phyloP scores from a whole-genome alignment of 2,329 filamentous ascomycete species.

The Allantophomopsis lycopodina region DNA sequence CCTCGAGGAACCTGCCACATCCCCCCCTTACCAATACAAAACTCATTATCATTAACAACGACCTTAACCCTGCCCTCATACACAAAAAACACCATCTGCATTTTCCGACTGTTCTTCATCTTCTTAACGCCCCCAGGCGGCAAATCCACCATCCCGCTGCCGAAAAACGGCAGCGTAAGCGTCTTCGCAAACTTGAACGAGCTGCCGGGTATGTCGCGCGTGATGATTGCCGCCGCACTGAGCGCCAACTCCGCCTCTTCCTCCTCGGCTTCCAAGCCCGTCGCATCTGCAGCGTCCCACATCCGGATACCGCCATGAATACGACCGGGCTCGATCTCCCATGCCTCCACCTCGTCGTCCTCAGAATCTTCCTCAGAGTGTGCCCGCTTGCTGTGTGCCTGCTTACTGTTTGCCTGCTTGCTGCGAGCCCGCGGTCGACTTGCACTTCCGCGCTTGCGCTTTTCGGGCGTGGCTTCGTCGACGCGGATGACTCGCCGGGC shows the following conservation, averaged over 20 bases:
- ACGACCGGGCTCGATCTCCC: conserved; percentile 55
- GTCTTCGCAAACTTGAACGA: conserved; percentile 85
- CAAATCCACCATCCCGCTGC: conserved; percentile 79
- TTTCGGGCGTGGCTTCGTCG: conserved; percentile 39
- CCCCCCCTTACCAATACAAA: conserved; percentile 76
- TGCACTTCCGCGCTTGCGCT: conserved; percentile 9
- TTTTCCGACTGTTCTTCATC: conserved; percentile 83
- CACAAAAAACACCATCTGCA: conserved; percentile 96
- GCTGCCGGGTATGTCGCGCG: conserved; percentile 44
- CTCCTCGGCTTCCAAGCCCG: conserved; percentile 23
- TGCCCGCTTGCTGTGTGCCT: conserved; percentile 7
- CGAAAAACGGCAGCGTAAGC: conserved; percentile 72
- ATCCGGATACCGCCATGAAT: conserved; percentile 48
- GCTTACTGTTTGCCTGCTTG: conserved; percentile 10
- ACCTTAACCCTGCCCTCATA: conserved; percentile 72
- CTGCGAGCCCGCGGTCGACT: conserved; percentile 14
- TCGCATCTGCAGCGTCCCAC: conserved; percentile 44
- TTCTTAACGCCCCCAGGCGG: conserved; percentile 73
- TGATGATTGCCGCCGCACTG: conserved; percentile 33
- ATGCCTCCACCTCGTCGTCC: conserved; percentile 47
- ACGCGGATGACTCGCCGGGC: conserved; percentile 69
- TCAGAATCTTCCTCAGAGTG: conserved; percentile 19
- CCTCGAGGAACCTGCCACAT: conserved; percentile 93
- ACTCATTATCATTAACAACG: conserved; percentile 59
- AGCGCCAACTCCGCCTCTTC: conserved; percentile 40